These are phyloP conservation scores for Pythium insidiosum DNA, from an alignment of 352 stramenopile species.

Conservation along the genomic window DNA sequence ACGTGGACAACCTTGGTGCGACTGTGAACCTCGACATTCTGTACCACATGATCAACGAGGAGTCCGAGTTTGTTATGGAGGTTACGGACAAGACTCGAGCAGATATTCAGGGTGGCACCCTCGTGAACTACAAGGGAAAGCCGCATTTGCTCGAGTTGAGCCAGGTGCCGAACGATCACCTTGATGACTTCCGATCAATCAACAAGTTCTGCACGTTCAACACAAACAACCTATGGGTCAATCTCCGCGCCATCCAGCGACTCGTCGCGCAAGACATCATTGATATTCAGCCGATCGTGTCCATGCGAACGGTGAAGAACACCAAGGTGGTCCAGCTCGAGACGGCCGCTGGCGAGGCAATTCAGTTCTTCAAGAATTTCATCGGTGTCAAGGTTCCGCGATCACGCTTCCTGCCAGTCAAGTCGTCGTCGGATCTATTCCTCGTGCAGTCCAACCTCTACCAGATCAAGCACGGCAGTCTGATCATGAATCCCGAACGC, in stretches of 20 bases:
- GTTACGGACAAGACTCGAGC: slow-evolving; percentile 92
- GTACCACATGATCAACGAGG: slow-evolving; percentile 97
- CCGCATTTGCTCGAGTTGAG: slow-evolving; percentile 97
- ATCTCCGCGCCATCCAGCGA: slow-evolving; percentile 94
- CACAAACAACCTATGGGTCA: slow-evolving; percentile 99
- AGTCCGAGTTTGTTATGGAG: slow-evolving; percentile 99
- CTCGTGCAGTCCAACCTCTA: slow-evolving; percentile 92
- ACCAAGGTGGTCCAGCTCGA: slow-evolving; percentile 92
- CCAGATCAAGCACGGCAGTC: slow-evolving; percentile 88
- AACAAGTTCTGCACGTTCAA: slow-evolving; percentile 99
- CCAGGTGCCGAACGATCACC: slow-evolving; percentile 93
- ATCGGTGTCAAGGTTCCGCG: slow-evolving; percentile 94
- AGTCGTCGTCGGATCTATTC: slow-evolving; percentile 98
- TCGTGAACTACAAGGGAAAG: slow-evolving; percentile 88
- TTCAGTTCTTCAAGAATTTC: slow-evolving; percentile 98
- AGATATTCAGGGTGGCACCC: slow-evolving; percentile 86
- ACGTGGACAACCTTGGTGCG: slow-evolving; percentile 98
- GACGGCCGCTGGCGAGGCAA: slow-evolving; percentile 95
- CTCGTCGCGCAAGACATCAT: slow-evolving; percentile 96
- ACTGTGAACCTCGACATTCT: slow-evolving; percentile 97
- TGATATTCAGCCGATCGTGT: slow-evolving; percentile 94
- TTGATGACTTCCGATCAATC: slow-evolving; percentile 91
- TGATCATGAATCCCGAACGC: slow-evolving; percentile 83
- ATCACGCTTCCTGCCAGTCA: slow-evolving; percentile 97
- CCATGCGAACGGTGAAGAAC: slow-evolving; percentile 94